These are phyloP conservation scores for Balamuthia mandrillaris DNA, from an alignment of 208 protist genomes.

Conservation along the genomic window DNA sequence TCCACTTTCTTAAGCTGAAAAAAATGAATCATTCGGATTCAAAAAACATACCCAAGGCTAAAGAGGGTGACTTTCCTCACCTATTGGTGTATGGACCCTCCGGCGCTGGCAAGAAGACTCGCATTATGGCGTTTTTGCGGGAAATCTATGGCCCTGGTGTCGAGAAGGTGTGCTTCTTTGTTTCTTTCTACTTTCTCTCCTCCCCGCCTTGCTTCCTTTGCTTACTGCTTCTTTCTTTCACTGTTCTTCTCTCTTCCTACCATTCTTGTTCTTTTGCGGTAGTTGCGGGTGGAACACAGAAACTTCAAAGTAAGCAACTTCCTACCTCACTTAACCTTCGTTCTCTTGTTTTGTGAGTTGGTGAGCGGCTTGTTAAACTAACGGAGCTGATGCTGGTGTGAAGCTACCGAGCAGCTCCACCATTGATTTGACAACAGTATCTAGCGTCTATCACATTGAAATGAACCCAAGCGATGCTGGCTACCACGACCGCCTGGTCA, in stretches of 20 bases:
- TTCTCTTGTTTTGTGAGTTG: not conserved
- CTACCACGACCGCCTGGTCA: conserved; percentile 92
- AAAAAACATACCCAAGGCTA: not conserved
- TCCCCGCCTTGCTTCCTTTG: not conserved
- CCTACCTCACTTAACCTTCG: not conserved
- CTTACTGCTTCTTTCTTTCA: not conserved
- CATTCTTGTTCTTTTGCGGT: not conserved
- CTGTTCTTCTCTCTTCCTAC: not conserved
- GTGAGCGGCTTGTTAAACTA: not conserved
- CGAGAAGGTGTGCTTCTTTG: conserved; percentile 73
- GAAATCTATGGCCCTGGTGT: conserved; percentile 84
- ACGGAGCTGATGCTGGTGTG: not conserved
- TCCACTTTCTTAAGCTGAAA: no score
- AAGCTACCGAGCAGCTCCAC: conserved; percentile 74
- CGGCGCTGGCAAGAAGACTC: conserved; percentile 92
- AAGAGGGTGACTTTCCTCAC: conserved; percentile 88
- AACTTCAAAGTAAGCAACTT: conserved; percentile 50
- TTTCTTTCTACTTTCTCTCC: not conserved
- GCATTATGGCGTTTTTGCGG: conserved; percentile 88
- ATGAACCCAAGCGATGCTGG: conserved; percentile 97
- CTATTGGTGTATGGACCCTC: conserved; percentile 95
- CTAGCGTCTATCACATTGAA: conserved; percentile 96
- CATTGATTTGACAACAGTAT: conserved; percentile 93
- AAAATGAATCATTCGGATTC: not conserved
- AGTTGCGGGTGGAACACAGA: conserved; percentile 65